Evolutionary conservation across 768 basidiomycete genomes (phyloP), one percentile per base, ranked within the genome.

Genomic region (Tulasnella calospora): DNA sequence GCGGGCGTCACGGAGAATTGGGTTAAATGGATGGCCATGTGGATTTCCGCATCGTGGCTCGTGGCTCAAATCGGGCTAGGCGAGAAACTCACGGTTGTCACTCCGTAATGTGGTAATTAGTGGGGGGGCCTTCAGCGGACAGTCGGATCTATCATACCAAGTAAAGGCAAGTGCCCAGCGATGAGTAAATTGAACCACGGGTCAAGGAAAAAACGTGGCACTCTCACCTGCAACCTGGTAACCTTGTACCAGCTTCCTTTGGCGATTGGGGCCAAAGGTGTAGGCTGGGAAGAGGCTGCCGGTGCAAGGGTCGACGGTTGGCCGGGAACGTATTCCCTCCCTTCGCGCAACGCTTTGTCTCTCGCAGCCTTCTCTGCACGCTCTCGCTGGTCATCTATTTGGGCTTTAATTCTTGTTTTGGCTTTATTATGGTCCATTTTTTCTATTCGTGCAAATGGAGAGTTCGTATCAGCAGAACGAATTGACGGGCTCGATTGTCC

Each of bases 331-430:
- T 78, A 80, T 76, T 79, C 46, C 76, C 86, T 86, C 0, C 96
- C 96, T 46, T 97, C 95, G 44, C 96, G 89, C 9, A 96, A 83
- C 0, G 96, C 96, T 83, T 98, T 98, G 85, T 98, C 97, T 71
- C 91, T 87, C 0, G 96, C 96, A 1, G 91, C 87, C 82, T 94
- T 96, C 83, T 93, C 95, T 0, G 94, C 94, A 27, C 97, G 90
- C 12, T 90, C 92, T 74, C 89, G 89, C 86, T 96, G 98, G 86
- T 98, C 96, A 0, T 96, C 96, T 81, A 98, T 98, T 83, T 98
- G 96, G 0, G 93, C 94, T 83, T 95, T 95, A 82, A 98, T 87
- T 0, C 93, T 92, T 3, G 94, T 94, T 80, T 87, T 90, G 1
- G 95, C 96, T 82, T 91, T 91, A 15, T 91, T 90, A 72, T 99